A percentile compares a stretch with the other conserved stretches of the same genome.
These are phyloP conservation scores for Nadsonia commutata DNA, from an alignment of 1,139 yeast genomes.

Conservation along the genomic window DNA sequence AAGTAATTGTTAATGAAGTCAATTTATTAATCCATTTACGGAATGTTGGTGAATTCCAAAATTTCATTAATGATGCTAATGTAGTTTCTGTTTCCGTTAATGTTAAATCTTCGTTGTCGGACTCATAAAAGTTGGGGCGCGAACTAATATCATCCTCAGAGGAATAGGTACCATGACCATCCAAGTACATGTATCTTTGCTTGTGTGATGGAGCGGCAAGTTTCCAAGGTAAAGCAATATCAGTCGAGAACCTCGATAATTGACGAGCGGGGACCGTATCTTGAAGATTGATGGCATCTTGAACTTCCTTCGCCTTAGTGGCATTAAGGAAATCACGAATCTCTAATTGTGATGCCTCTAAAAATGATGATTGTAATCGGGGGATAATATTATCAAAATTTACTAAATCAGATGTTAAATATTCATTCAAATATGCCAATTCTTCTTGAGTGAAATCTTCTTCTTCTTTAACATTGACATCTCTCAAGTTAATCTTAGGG, in stretches of 20 bases:
- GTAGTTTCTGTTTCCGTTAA: constrained; percentile 9
- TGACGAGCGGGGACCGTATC: constrained; percentile 39
- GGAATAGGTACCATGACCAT: constrained; percentile 16
- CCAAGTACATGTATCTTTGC: constrained; percentile 72
- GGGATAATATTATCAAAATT: constrained; percentile 25
- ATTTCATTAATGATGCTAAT: constrained; percentile 40
- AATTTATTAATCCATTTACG: constrained; percentile 53
- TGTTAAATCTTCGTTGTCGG: constrained; percentile 15
- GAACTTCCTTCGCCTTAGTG: constrained; percentile 36
- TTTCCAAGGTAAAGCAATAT: constrained; percentile 67
- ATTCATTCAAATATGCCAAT: constrained; percentile 23
- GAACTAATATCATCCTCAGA: constrained; percentile 4
- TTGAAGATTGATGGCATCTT: constrained; percentile 28
- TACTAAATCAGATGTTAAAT: constrained; percentile 43
- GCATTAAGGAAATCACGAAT: constrained; percentile 46
- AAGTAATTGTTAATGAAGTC: constrained; percentile 49
- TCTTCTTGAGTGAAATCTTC: constrained; percentile 12
- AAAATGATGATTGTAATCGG: constrained; percentile 36
- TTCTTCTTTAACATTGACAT: constrained; percentile 6
- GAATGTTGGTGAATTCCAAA: constrained; percentile 49
- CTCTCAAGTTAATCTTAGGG: constrained; percentile 35
- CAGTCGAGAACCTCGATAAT: constrained; percentile 44
- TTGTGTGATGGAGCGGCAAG: constrained; percentile 91
- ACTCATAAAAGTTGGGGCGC: background rate
- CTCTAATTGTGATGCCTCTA: constrained; percentile 57